Evolutionary conservation across 2,329 filamentous ascomycete genomes (phyloP), one percentile per base, ranked within the genome.

Genomic region (Aspergillus uvarum): DNA sequence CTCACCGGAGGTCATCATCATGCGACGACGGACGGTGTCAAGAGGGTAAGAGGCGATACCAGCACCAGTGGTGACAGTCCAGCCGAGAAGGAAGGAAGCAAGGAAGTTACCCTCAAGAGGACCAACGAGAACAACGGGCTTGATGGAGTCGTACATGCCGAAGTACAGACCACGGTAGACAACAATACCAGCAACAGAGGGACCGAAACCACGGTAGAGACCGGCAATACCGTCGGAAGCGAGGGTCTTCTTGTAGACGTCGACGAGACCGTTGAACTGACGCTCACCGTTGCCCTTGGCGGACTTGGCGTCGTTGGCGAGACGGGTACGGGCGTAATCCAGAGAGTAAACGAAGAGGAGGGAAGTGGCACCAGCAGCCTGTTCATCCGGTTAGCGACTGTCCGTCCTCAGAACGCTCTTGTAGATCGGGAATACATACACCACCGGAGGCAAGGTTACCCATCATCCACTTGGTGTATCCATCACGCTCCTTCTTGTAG

Each of bases 81-180:
- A 99, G 80, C 95, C 95, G 83, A 99, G 95, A 79, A 87, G 78
- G 92, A 99, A 99, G 72, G 95, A 99, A 81, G 95, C 95, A 77
- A 99, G 85, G 93, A 99, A 99, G 91, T 94, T 97, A 85, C 93
- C 93, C 85, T 92, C 88, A 75, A 99, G 92, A 81, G 80, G 67
- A 80, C 95, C 95, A 80, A 90, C 87, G 71, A 99, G 92, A 83
- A 98, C 82, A 78, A 98, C 91, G 75, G 95, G 95, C 92, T 99
- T 99, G 88, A 99, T 89, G 74, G 95, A 99, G 86, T 99, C 95
- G 92, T 99, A 99, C 90, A 99, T 90, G 81, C 95, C 95, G 90
- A 99, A 99, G 93, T 99, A 99, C 76, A 99, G 92, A 97, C 95
- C 95, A 92, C 95, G 95, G 92, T 99, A 99, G 85, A 99, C 95